Evolutionary conservation across 140 eudicot species (phyloP), one percentile per base, ranked within the genome.

Genomic region (Stevia rebaudiana): DNA sequence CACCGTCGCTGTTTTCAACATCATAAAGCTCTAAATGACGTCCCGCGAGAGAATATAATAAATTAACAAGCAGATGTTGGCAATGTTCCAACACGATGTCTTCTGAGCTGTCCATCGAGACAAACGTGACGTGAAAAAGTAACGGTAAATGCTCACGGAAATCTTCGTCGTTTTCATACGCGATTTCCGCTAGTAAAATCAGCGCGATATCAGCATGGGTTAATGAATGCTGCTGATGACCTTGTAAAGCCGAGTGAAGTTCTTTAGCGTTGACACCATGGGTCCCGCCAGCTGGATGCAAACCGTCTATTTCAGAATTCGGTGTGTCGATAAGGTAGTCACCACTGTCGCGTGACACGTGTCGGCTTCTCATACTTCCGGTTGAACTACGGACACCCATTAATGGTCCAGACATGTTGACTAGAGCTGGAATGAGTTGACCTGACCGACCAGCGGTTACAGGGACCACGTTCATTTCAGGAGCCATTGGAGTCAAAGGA

Each of bases 51-150:
- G 98, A 92, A 71, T 88, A 92, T 15, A 92, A 69, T 67, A 92
- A 80, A 80, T 92, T 92, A 67, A 92, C 98, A 28, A 92, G 95
- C 65, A 92, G 82, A 57, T 88, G 98, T 65, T 92, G 98, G 82
- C 98, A 92, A 68, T 92, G 98, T 80, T 92, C 95, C 68, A 92
- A 76, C 47, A 92, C 98, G 19, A 92, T 92, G 68, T 92, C 97
- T 76, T 92, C 98, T 13, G 98, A 92, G 72, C 96, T 88, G 42
- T 92, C 98, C 98, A 92, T 92, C 0, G 98, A 92, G 64, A 92
- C 98, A 69, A 92, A 92, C 2, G 96, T 92, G 49, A 92, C 98
- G 35, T 92, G 98, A 71, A 92, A 92, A 46, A 92, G 97, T 65
- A 88, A 63, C 0, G 98, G 97, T 63, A 92, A 82, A 72, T 92